Percentiles rank a stretch among this genome's conserved stretches.
phyloP scores from a whole-genome alignment of 2,329 filamentous ascomycete species.

The Macrophomina phaseolina region DNA sequence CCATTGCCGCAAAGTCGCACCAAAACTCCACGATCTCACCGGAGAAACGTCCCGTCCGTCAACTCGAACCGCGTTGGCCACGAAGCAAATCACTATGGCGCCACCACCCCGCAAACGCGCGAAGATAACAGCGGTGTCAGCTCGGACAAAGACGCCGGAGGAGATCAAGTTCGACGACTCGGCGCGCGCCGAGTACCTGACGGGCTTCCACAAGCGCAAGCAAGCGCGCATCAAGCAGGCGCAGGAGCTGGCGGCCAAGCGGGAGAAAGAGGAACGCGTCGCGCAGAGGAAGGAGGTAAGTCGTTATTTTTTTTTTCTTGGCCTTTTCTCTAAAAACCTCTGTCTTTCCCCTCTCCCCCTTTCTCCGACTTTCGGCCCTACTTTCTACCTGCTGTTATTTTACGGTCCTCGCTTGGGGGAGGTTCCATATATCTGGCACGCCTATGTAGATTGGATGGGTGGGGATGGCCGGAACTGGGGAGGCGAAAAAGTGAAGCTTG shows the following conservation, averaged over 20 bases:
- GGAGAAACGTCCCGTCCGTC: no score
- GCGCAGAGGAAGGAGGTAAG: constrained; percentile 75
- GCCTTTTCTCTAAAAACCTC: no score
- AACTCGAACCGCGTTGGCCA: background rate
- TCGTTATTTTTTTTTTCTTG: background rate
- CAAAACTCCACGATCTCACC: no score
- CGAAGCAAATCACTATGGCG: constrained; percentile 28
- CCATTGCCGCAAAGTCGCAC: no score
- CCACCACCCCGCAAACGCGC: constrained; percentile 38
- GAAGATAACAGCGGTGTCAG: constrained; percentile 23
- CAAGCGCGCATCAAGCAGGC: constrained; percentile 82
- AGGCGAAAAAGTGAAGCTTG: no score
- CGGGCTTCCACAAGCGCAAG: constrained; percentile 97
- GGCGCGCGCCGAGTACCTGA: constrained; percentile 85
- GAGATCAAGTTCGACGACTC: constrained; percentile 84
- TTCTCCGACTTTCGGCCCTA: background rate
- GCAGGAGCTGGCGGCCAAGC: constrained; percentile 78
- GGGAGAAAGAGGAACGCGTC: constrained; percentile 77
- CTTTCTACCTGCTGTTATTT: background rate
- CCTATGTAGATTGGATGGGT: background rate
- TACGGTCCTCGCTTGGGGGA: background rate
- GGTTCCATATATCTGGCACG: background rate
- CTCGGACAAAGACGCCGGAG: constrained; percentile 61
- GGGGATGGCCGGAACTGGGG: no score
- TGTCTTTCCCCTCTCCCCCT: no score